Conservation (phyloP, 2,329 filamentous ascomycete genomes). For the Macrophomina phaseolina region DNA sequence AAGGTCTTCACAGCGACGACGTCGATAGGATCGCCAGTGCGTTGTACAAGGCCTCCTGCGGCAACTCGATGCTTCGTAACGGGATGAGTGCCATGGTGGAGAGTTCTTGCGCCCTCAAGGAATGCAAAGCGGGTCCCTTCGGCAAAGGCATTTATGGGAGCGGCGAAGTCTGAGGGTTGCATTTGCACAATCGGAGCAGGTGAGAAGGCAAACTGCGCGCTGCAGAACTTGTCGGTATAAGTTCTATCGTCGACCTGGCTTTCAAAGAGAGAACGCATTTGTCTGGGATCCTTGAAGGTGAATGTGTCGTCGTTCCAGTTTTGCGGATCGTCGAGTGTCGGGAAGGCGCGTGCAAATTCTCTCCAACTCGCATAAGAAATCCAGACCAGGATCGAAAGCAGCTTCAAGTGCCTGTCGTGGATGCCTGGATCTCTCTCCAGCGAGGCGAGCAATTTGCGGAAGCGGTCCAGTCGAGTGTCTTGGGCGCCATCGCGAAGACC, state of each 20-base stretch:
- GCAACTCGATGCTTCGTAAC: slow-evolving; percentile 5
- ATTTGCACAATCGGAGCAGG: neutral
- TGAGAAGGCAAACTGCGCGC: slow-evolving; percentile 3
- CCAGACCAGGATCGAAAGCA: slow-evolving; percentile 1
- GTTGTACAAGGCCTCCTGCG: neutral
- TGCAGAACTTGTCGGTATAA: neutral
- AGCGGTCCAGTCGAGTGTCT: neutral
- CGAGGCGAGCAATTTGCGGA: neutral
- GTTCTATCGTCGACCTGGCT: neutral
- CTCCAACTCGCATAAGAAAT: neutral
- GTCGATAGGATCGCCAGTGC: neutral
- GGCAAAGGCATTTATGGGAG: neutral
- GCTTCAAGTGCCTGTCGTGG: neutral
- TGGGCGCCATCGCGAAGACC: neutral
- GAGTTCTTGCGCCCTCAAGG: neutral
- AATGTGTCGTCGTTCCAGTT: slow-evolving; percentile 1
- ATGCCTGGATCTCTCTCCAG: neutral
- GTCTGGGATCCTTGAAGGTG: neutral
- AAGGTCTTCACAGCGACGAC: slow-evolving; percentile 5
- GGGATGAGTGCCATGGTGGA: neutral
- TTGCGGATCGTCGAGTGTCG: neutral
- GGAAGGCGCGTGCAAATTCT: neutral
- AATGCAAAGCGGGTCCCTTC: neutral
- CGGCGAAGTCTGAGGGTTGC: neutral
- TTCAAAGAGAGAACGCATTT: neutral